Evolutionary conservation across 2,329 filamentous ascomycete species (phyloP).

Genomic region (Dissoconium aciculare): DNA sequence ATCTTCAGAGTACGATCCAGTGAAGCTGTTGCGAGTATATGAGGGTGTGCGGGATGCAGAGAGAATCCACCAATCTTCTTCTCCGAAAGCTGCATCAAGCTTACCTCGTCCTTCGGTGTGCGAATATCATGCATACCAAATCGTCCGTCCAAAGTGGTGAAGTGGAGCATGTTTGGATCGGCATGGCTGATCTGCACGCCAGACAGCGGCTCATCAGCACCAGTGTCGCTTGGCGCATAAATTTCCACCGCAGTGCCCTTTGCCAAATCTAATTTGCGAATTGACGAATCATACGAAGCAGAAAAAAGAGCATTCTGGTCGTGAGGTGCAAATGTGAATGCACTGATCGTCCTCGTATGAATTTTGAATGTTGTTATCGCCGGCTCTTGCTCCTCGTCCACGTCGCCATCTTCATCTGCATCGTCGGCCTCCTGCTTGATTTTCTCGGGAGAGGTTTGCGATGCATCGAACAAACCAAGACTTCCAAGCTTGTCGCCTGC

Average conservation of each 20-base stretch:
- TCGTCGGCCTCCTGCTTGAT: slow-evolving; percentile 35
- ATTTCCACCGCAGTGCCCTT: slow-evolving; percentile 68
- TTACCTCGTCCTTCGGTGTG: slow-evolving; percentile 37
- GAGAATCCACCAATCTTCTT: slow-evolving; percentile 95
- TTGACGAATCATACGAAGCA: slow-evolving; percentile 82
- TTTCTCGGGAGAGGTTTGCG: slow-evolving; percentile 42
- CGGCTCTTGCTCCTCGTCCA: slow-evolving; percentile 51
- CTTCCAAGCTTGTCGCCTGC: slow-evolving; percentile 89
- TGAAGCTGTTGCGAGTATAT: slow-evolving; percentile 77
- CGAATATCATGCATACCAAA: slow-evolving; percentile 74
- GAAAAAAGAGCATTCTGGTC: slow-evolving; percentile 67
- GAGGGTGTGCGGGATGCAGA: slow-evolving; percentile 61
- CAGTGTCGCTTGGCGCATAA: slow-evolving; percentile 56
- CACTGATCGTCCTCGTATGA: slow-evolving; percentile 75
- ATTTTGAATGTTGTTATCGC: slow-evolving; percentile 81
- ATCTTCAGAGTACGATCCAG: slow-evolving; percentile 79
- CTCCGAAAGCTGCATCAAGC: slow-evolving; percentile 63
- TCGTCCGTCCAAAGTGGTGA: slow-evolving; percentile 69
- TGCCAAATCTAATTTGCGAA: slow-evolving; percentile 70
- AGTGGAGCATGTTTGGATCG: slow-evolving; percentile 62
- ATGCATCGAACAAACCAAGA: slow-evolving; percentile 80
- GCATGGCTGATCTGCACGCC: slow-evolving; percentile 62
- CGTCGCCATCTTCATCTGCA: slow-evolving; percentile 53
- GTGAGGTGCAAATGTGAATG: slow-evolving; percentile 60
- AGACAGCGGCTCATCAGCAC: slow-evolving; percentile 65